Conservation (phyloP, 129 eudicot genomes). For the Deinandra increscens region DNA sequence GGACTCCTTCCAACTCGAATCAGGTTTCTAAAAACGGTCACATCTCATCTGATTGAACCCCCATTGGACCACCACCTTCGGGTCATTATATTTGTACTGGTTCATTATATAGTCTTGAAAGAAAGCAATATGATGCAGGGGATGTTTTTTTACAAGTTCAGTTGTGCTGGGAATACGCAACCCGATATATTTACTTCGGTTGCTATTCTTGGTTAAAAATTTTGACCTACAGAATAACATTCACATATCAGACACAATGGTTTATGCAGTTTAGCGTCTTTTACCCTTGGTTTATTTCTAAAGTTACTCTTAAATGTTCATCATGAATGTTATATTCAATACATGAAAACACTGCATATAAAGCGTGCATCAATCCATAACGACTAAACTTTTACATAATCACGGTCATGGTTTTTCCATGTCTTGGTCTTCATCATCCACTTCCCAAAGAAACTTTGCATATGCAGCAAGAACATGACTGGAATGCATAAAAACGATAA, state of each 20-base stretch:
- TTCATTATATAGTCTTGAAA: conserved; percentile 28
- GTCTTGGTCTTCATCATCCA: conserved; percentile 31
- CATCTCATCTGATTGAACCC: conserved; percentile 33
- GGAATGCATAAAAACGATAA: conserved; percentile 16
- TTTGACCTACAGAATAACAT: conserved; percentile 38
- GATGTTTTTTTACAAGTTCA: conserved; percentile 17
- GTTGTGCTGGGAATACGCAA: conserved; percentile 32
- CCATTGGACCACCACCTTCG: background rate
- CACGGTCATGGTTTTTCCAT: background rate
- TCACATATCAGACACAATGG: conserved; percentile 14
- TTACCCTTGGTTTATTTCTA: background rate
- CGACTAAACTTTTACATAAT: background rate
- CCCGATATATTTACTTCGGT: conserved; percentile 23
- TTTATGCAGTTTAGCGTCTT: conserved; percentile 27
- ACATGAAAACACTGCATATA: background rate
- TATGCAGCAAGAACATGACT: conserved; percentile 65
- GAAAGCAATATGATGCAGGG: conserved; percentile 26
- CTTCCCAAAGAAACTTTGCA: conserved; percentile 82
- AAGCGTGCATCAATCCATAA: background rate
- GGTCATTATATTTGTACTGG: conserved; percentile 23
- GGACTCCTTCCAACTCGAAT: conserved; percentile 33
- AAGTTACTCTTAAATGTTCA: background rate
- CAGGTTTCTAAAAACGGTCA: conserved; percentile 50
- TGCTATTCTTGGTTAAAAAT: conserved; percentile 28
- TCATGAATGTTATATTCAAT: background rate